These are phyloP conservation scores for Rutidosis leptorrhynchoides DNA, from an alignment of 129 eudicot species.

Conservation along the genomic window DNA sequence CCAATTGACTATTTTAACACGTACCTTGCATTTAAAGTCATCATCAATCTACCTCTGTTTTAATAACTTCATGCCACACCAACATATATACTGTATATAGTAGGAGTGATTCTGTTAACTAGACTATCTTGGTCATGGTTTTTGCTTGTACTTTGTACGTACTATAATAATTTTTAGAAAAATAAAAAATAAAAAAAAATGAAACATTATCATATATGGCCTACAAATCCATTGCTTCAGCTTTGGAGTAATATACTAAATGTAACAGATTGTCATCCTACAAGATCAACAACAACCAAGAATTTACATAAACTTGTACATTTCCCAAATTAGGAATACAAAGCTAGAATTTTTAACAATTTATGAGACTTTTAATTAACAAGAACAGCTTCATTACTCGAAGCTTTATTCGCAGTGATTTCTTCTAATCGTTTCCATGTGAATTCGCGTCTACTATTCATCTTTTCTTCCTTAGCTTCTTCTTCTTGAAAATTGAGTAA, in stretches of 20 bases:
- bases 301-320: constrained; percentile 32
- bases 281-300: constrained; percentile 27
- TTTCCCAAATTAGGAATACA: constrained; percentile 23
- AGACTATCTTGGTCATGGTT: no score
- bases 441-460: constrained; percentile 54
- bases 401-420: constrained; percentile 42
- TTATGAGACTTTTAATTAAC: constrained; percentile 34
- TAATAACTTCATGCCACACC: neutral
- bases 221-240: constrained; percentile 28
- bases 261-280: constrained; percentile 26
- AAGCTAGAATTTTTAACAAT: constrained; percentile 19
- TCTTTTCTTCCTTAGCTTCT: constrained; percentile 56
- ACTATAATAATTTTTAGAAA: no score
- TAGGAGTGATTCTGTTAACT: no score
- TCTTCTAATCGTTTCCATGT: constrained; percentile 73
- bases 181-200: neutral
- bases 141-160: no score
- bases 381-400: constrained; percentile 58
- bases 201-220: constrained; percentile 3
- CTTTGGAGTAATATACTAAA: constrained; percentile 27
- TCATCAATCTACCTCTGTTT: neutral
- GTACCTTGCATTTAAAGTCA: neutral
- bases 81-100: no score
- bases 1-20: neutral
- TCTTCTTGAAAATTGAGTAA: constrained; percentile 69